Evolutionary conservation across 2,329 filamentous ascomycete species (phyloP).

Genomic region (Talaromyces sp.): DNA sequence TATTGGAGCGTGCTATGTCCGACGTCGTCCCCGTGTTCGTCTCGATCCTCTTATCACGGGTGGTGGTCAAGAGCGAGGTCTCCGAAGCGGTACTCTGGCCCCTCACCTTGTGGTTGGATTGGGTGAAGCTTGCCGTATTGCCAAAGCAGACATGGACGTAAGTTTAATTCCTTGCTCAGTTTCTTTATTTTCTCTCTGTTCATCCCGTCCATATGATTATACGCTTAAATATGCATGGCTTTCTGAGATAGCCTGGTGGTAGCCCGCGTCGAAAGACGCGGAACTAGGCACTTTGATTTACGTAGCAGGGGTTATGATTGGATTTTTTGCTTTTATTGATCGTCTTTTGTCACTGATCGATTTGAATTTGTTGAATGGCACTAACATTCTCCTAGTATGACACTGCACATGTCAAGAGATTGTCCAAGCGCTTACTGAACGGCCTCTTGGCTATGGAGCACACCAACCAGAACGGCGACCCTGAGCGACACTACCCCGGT

Average conservation of each 20-base stretch:
- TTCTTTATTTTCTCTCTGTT: slow-evolving; percentile 17
- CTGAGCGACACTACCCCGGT: slow-evolving; percentile 81
- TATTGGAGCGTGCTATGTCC: slow-evolving; percentile 92
- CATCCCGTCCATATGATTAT: slow-evolving; percentile 63
- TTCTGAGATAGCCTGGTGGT: slow-evolving; percentile 69
- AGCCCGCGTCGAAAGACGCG: slow-evolving; percentile 34
- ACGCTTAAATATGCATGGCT: slow-evolving; percentile 82
- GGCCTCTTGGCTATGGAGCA: slow-evolving; percentile 88
- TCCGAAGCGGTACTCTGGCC: slow-evolving; percentile 90
- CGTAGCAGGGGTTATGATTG: slow-evolving; percentile 66
- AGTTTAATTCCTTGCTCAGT: slow-evolving; percentile 35
- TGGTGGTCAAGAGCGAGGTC: slow-evolving; percentile 90
- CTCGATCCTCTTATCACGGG: slow-evolving; percentile 94
- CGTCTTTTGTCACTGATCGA: background rate
- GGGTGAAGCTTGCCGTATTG: slow-evolving; percentile 91
- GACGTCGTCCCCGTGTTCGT: slow-evolving; percentile 86
- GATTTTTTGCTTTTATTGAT: slow-evolving; percentile 25
- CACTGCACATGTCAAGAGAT: slow-evolving; percentile 71
- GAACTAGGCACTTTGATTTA: slow-evolving; percentile 54
- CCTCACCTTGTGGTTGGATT: slow-evolving; percentile 88
- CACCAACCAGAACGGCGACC: slow-evolving; percentile 84
- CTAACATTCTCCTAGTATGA: slow-evolving; percentile 68
- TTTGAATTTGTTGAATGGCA: background rate
- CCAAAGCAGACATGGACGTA: slow-evolving; percentile 86
- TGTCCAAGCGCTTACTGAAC: slow-evolving; percentile 79